Percentiles rank a stretch among this genome's conserved stretches.
phyloP scores from a whole-genome alignment of 1,139 yeast species.

The Geotrichum citri-aurantii region DNA sequence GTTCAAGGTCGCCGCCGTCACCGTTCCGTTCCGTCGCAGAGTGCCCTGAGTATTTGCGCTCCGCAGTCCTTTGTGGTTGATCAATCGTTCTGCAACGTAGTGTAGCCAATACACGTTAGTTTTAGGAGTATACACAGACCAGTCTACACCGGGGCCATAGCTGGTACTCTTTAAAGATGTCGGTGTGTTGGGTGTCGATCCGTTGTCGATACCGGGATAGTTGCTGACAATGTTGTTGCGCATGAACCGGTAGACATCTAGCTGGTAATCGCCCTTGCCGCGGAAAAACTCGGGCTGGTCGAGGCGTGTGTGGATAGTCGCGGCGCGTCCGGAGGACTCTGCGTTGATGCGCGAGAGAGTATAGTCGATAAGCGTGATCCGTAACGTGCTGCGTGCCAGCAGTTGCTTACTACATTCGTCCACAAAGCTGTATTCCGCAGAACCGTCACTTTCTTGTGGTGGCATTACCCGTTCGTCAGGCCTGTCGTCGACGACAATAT shows the following conservation, averaged over 20 bases:
- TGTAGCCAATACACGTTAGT: conserved; percentile 49
- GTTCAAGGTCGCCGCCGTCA: neutral
- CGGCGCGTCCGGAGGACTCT: conserved; percentile 18
- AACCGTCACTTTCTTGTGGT: neutral
- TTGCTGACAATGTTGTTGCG: conserved; percentile 25
- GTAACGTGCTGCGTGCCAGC: conserved; percentile 21
- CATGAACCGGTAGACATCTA: conserved; percentile 50
- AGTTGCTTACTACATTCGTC: conserved; percentile 15
- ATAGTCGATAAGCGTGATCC: conserved; percentile 52
- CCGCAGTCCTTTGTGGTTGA: conserved; percentile 36
- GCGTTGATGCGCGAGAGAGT: conserved; percentile 47
- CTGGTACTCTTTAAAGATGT: neutral
- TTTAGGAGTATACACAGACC: conserved; percentile 40
- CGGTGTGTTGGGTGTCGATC: conserved; percentile 3
- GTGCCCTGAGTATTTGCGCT: conserved; percentile 23
- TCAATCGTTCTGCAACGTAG: conserved; percentile 41
- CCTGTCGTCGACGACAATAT: conserved; percentile 39
- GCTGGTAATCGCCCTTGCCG: conserved; percentile 48
- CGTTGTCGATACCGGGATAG: neutral
- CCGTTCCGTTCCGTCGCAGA: conserved; percentile 26
- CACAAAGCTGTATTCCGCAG: neutral
- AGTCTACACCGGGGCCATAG: conserved; percentile 31
- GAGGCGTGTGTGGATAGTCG: conserved; percentile 33
- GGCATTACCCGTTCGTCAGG: conserved; percentile 1
- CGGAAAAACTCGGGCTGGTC: conserved; percentile 49